A percentile compares a stretch with the other conserved stretches of the same genome.
Conservation (phyloP, 225 moss, liverwort and hornwort species). For the Marchantia polymorpha region DNA sequence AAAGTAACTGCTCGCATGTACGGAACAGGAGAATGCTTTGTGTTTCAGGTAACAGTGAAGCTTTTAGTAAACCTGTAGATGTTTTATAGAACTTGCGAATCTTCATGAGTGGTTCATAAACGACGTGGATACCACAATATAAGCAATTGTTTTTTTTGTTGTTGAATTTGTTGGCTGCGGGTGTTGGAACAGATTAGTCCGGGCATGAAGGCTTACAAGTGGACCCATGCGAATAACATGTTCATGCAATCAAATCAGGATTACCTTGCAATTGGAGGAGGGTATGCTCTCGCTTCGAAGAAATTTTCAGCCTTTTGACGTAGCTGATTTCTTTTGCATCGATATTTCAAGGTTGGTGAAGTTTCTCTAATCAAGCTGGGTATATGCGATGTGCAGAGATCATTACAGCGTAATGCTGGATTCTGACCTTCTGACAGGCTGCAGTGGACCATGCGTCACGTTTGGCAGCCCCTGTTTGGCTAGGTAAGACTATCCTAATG, state of each 20-base stretch:
- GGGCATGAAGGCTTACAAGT: slow-evolving; percentile 45
- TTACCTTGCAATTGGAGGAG: slow-evolving; percentile 46
- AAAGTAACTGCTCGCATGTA: slow-evolving; percentile 35
- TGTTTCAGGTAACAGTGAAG: slow-evolving; percentile 36
- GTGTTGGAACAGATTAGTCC: slow-evolving; percentile 29
- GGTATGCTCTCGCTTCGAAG: slow-evolving; percentile 24
- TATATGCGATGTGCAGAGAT: slow-evolving; percentile 30
- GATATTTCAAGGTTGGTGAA: background rate
- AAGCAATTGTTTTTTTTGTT: background rate
- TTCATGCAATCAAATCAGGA: slow-evolving; percentile 47
- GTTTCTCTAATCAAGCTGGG: too few species aligned
- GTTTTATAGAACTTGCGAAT: too few species aligned
- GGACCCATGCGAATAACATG: slow-evolving; percentile 41
- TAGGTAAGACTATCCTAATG: slow-evolving; percentile 19
- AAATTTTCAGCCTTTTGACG: background rate
- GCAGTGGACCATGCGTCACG: slow-evolving; percentile 46
- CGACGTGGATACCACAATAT: too few species aligned
- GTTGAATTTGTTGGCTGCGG: background rate
- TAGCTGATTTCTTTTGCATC: background rate
- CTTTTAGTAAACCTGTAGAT: too few species aligned
- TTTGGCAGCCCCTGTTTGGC: slow-evolving; percentile 45
- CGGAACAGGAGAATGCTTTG: slow-evolving; percentile 48
- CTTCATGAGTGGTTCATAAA: too few species aligned
- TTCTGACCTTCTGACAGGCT: slow-evolving; percentile 46
- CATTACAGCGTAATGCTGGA: slow-evolving; percentile 44